These are phyloP conservation scores for Fusarium longipes DNA, from an alignment of 2,329 filamentous ascomycete species.

Conservation along the genomic window DNA sequence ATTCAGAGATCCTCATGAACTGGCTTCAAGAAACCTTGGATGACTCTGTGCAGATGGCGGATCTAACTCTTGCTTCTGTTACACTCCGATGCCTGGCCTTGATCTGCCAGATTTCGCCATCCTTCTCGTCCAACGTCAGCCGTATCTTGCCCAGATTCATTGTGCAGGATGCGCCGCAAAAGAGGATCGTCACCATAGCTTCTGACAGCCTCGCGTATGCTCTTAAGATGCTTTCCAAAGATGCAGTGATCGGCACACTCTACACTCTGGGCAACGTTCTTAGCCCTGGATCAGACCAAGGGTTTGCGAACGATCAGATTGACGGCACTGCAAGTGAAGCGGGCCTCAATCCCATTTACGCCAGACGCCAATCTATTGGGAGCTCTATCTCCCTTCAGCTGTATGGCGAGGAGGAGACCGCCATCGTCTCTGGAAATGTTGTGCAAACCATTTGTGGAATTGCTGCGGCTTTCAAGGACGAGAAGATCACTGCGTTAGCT, in stretches of 20 bases:
- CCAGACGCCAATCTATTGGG: conserved; percentile 69
- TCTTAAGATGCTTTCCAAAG: conserved; percentile 84
- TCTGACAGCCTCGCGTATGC: conserved; percentile 87
- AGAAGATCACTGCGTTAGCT: conserved; percentile 91
- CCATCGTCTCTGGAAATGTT: conserved; percentile 84
- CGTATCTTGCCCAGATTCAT: conserved; percentile 87
- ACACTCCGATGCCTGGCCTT: conserved; percentile 86
- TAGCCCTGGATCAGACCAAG: conserved; percentile 73
- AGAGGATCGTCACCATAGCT: conserved; percentile 77
- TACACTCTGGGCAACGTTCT: conserved; percentile 97
- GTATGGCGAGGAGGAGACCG: conserved; percentile 81
- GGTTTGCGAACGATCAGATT: conserved; percentile 62
- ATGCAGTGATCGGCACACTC: conserved; percentile 92
- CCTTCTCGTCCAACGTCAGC: conserved; percentile 79
- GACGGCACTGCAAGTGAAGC: conserved; percentile 57
- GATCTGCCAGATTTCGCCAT: conserved; percentile 78
- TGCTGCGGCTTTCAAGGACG: conserved; percentile 81
- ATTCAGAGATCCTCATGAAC: conserved; percentile 79
- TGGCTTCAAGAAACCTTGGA: conserved; percentile 88
- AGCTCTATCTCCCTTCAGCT: conserved; percentile 84
- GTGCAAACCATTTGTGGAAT: conserved; percentile 96
- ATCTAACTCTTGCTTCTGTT: conserved; percentile 79
- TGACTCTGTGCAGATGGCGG: conserved; percentile 84
- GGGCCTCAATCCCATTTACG: conserved; percentile 59
- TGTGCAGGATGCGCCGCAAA: conserved; percentile 80